Base-by-base conservation (phyloP, 1,284 basidiomycete species). In the Ustilago sp. region DNA sequence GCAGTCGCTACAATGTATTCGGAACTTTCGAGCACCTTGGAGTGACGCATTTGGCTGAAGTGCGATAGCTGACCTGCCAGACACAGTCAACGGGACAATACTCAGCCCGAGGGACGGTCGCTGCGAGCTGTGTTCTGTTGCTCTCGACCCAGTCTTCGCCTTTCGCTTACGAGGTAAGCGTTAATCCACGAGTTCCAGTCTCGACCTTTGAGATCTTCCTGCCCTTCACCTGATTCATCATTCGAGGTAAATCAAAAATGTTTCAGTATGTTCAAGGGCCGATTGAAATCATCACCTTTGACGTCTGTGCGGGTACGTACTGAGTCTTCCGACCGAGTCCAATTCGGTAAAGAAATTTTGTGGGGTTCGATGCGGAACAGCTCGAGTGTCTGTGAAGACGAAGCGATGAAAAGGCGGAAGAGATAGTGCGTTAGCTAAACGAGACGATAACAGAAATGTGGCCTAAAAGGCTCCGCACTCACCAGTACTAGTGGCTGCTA, bases 401-500 rank as follows among this genome's bases (percentile, higher is more conserved):
- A 15, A 41, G 6, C 12, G 3, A 11, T 15, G 8, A 15, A 15
- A 41, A 41, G 39, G 39, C 39, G 39, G 12, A 11, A 41, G 12
- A 15, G 15, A 41, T 15, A 15, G 12, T 38, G 36, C 17, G 39
- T 41, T 6, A 41, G 39, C 23, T 41, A 11, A 41, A 41, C 11
- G 15, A 15, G 39, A 41, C 13, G 11, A 15, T 15, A 41, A 15
- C 39, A 17, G 39, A 15, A 41, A 23, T 23, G 23, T 17, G 39
- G 39, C 6, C 15, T 41, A 6, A 17, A 41, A 12, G n/a, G n/a
- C n/a, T 13, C 23, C n/a, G 43, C 12, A 45, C 43, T 45, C n/a
- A 45, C 43, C n/a, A 19, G 0, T 0, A 19, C 1, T 0, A 19
- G 8, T 8, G n/a, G 15, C 23, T 11, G n/a, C 0, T n/a, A 19